Conservation (phyloP, 2,329 filamentous ascomycete species). For the Stachybotrys elegans region DNA sequence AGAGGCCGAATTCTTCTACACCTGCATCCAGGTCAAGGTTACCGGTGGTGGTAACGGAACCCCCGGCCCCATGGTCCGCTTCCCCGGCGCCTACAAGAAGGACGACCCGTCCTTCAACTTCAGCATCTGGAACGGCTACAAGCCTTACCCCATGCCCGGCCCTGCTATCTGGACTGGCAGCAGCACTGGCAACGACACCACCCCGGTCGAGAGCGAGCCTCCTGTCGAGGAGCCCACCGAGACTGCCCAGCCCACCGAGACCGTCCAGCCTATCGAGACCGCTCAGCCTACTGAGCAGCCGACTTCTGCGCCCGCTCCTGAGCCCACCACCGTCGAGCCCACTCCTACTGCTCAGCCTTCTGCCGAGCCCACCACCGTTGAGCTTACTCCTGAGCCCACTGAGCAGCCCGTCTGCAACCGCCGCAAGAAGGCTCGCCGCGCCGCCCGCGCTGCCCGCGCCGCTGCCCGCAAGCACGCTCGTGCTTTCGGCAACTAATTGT, state of each 20-base stretch:
- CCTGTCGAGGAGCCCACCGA: neutral
- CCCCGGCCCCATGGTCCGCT: slow-evolving; percentile 17
- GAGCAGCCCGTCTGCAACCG: neutral
- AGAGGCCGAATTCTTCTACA: slow-evolving; percentile 16
- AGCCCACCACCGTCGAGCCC: too few species aligned
- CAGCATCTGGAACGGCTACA: slow-evolving; percentile 16
- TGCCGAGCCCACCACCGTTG: too few species aligned
- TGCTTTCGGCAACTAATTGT: too few species aligned
- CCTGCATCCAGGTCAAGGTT: slow-evolving; percentile 16
- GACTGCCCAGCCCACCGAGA: neutral
- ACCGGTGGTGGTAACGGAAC: slow-evolving; percentile 12
- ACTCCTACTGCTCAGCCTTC: too few species aligned
- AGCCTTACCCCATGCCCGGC: slow-evolving; percentile 13
- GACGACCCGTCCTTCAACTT: slow-evolving; percentile 16
- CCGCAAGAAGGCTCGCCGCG: neutral
- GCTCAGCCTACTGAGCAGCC: too few species aligned
- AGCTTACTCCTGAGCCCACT: neutral
- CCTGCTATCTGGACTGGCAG: slow-evolving; percentile 12
- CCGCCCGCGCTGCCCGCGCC: too few species aligned
- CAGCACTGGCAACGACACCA: neutral
- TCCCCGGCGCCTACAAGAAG: slow-evolving; percentile 23
- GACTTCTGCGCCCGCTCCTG: too few species aligned
- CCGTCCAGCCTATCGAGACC: neutral
- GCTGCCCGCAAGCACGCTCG: too few species aligned
- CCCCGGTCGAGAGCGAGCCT: neutral